phyloP scores from a whole-genome alignment of 176 grass and related monocot genomes.

The Cymbopogon citratus region DNA sequence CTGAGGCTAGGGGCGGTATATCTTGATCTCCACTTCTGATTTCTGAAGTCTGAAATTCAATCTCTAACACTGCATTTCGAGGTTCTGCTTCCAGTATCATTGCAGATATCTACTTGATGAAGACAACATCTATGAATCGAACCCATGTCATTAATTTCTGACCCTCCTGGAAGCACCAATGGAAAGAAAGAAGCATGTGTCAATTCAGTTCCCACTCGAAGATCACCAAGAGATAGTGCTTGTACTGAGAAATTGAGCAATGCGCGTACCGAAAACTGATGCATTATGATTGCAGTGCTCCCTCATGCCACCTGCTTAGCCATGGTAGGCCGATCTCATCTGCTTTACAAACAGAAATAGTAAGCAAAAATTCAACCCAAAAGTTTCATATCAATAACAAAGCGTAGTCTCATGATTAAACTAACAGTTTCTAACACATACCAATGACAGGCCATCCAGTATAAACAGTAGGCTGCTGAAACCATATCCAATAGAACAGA shows the following conservation, averaged over 20 bases:
- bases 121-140: background rate
- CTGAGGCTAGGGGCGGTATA: background rate
- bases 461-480: background rate
- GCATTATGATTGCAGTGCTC: background rate
- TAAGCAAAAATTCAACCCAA: background rate
- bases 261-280: background rate
- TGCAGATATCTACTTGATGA: background rate
- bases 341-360: background rate
- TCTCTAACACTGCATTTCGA: background rate
- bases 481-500: constrained; percentile 23
- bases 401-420: background rate
- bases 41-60: background rate
- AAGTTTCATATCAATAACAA: background rate
- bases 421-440: background rate
- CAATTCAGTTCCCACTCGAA: background rate
- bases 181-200: no score
- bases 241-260: background rate
- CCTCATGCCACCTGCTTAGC: constrained; percentile 6
- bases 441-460: background rate
- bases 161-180: constrained; percentile 10
- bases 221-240: background rate
- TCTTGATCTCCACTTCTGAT: background rate
- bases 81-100: background rate
- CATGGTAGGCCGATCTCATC: background rate
- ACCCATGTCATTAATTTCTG: background rate